Conservation (phyloP, 768 basidiomycete species). For the Lactarius akahatsu region DNA sequence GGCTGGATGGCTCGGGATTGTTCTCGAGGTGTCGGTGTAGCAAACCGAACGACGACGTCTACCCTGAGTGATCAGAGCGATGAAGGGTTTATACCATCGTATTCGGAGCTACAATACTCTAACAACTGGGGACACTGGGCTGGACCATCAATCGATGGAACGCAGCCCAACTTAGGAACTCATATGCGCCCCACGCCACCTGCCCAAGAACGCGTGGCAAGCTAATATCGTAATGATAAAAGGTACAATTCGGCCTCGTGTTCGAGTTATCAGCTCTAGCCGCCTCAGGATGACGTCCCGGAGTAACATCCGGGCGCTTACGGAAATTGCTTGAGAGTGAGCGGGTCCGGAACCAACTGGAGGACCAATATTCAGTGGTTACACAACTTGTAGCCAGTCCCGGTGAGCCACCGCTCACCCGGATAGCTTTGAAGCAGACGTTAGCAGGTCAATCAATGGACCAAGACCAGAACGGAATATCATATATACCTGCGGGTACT, state of each 20-base stretch:
- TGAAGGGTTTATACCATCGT: background rate
- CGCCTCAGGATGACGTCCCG: slow-evolving; percentile 6
- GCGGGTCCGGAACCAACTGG: background rate
- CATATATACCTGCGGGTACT: slow-evolving; percentile 25
- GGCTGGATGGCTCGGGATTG: slow-evolving; percentile 14
- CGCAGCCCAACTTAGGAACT: slow-evolving; percentile 5
- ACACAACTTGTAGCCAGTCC: background rate
- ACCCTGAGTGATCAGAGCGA: background rate
- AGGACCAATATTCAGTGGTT: background rate
- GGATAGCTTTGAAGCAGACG: background rate
- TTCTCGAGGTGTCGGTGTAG: slow-evolving; percentile 2
- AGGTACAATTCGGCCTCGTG: background rate
- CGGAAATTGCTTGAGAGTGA: background rate
- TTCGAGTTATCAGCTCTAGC: too few species aligned
- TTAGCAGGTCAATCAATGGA: background rate
- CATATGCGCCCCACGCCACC: slow-evolving; percentile 15
- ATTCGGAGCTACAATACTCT: background rate
- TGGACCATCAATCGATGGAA: slow-evolving; percentile 23
- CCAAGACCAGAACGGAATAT: background rate
- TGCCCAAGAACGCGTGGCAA: slow-evolving; percentile 8
- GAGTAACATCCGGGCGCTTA: background rate
- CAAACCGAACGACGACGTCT: background rate
- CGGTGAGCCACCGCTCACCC: background rate
- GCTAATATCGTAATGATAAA: slow-evolving; percentile 15
- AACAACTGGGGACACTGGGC: background rate